These are phyloP conservation scores for Penicillium sp. DNA, from an alignment of 2,329 filamentous ascomycete genomes.

Conservation along the genomic window DNA sequence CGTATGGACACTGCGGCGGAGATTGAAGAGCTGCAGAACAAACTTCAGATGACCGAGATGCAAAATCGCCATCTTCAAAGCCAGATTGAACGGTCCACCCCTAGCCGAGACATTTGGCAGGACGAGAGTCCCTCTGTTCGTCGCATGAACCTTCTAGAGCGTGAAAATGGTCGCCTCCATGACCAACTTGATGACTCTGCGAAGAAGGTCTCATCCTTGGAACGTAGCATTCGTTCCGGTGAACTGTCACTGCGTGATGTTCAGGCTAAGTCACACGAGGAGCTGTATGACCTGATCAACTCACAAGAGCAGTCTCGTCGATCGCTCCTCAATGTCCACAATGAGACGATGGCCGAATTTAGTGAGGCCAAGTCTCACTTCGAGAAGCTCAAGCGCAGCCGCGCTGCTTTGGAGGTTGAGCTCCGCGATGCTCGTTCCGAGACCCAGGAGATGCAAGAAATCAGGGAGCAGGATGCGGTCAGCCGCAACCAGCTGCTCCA, in stretches of 20 bases:
- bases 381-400: slow-evolving; percentile 82
- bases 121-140: slow-evolving; percentile 79
- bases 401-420: slow-evolving; percentile 80
- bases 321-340: slow-evolving; percentile 80
- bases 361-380: slow-evolving; percentile 84
- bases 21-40: slow-evolving; percentile 89
- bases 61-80: slow-evolving; percentile 90
- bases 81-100: slow-evolving; percentile 74
- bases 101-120: slow-evolving; percentile 63
- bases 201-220: slow-evolving; percentile 87
- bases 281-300: slow-evolving; percentile 88
- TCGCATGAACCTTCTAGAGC: slow-evolving; percentile 87
- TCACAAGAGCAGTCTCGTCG: slow-evolving; percentile 89
- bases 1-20: slow-evolving; percentile 90
- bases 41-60: slow-evolving; percentile 92
- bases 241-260: slow-evolving; percentile 89
- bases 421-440: slow-evolving; percentile 83
- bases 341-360: slow-evolving; percentile 81
- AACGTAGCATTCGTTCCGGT: slow-evolving; percentile 83
- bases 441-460: slow-evolving; percentile 75
- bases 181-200: slow-evolving; percentile 93
- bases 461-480: slow-evolving; percentile 84
- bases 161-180: slow-evolving; percentile 87
- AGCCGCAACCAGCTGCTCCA: slow-evolving; percentile 86
- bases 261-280: slow-evolving; percentile 90